Base-by-base conservation (phyloP, 768 basidiomycete genomes). In the Leccinum subtestaceum region DNA sequence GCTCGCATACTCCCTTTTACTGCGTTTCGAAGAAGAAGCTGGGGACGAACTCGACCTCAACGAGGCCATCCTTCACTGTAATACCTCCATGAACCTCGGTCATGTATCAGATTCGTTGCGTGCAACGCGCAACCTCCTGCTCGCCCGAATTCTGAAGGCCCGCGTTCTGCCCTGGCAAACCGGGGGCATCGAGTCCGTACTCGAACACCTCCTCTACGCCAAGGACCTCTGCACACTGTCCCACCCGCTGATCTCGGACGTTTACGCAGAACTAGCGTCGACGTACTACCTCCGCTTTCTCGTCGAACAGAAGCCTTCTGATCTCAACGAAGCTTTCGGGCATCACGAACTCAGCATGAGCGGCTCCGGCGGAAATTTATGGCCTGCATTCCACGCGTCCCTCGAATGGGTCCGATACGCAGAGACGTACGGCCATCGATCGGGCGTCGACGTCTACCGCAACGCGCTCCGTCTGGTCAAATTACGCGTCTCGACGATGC, bases 11-110 rank as follows among this genome's bases (percentile, higher is more conserved):
- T 60, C 59, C 36, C 67, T 72, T 21, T 49, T 71, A 7, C 56
- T 64, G 15, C 69, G 68, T 36, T 72, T 70, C 32, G 61, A 59
- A 19, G 65, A 67, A 19, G 65, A 65, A 38, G 48, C 25, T 0
- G 72, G 71, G 0, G 51, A 73, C 47, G 72, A 70, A 53, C 58
- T 63, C 25, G 71, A 73, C 47, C 63, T 72, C 25, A 68, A 73
- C 9, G 63, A 63, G 47, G 71, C 71, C 7, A 43, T 55, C 17
- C 21, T 68, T 19, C 54, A 64, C 50, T 72, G 69, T 51, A 53
- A 45, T 50, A 36, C 52, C 15, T 59, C 58, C 23, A 43, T 64
- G 49, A 60, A 45, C 29, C 51, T 43, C 40, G 47, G 47, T 4
- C 0, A 40, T 32, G 29, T 45, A 25, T 53, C 66, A 4, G 61